A percentile compares a stretch with the other conserved stretches of the same genome.
phyloP scores from a whole-genome alignment of 176 grass and related monocot genomes.

The Puccinellia tenuiflora region DNA sequence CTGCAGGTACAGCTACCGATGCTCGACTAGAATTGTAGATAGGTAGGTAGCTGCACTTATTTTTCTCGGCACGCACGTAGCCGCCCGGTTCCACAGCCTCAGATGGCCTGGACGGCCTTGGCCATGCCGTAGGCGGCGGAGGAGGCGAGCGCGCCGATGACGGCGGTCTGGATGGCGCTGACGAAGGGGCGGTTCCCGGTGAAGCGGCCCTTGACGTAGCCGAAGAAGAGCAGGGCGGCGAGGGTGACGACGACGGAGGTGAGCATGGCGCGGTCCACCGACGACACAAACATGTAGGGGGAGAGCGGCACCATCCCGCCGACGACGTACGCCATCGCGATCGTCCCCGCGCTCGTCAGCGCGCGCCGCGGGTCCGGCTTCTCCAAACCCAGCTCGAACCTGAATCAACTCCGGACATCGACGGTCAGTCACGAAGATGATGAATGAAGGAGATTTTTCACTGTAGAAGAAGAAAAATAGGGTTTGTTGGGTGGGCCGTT shows the following conservation, averaged over 20 bases:
- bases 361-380: slow-evolving; percentile 73
- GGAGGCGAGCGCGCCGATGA: slow-evolving; percentile 76
- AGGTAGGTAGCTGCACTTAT: slow-evolving; percentile 28
- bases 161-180: slow-evolving; percentile 68
- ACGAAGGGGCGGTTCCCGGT: slow-evolving; percentile 67
- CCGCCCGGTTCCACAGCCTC: not conserved
- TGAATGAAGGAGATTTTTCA: too few species aligned
- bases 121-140: slow-evolving; percentile 80
- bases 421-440: not conserved
- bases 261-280: slow-evolving; percentile 58
- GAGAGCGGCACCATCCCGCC: slow-evolving; percentile 84
- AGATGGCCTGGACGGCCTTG: slow-evolving; percentile 63
- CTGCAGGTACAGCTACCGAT: not conserved
- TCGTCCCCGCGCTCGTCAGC: slow-evolving; percentile 68
- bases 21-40: not conserved
- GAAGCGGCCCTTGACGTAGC: slow-evolving; percentile 81
- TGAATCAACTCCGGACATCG: not conserved
- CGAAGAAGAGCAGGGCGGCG: slow-evolving; percentile 72
- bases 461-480: not conserved
- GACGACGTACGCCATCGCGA: slow-evolving; percentile 61
- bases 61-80: not conserved
- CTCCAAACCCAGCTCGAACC: slow-evolving; percentile 91
- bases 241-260: slow-evolving; percentile 78
- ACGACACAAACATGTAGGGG: slow-evolving; percentile 63
- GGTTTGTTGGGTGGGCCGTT: not conserved